Evolutionary conservation across 257 asterid genomes (phyloP), one percentile per base, ranked within the genome.

Genomic region (Solanum stenotomum): DNA sequence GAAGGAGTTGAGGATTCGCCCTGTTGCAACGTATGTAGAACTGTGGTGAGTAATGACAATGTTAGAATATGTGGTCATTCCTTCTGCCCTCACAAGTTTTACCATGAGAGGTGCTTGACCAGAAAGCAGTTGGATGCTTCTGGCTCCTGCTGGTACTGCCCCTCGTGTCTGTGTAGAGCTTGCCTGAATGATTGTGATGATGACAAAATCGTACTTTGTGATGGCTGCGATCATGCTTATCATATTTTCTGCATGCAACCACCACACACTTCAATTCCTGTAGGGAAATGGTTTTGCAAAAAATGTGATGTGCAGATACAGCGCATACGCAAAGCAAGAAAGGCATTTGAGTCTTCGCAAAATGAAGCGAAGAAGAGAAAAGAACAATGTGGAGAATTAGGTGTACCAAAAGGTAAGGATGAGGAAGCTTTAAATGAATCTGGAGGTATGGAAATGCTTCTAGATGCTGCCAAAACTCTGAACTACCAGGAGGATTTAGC

Each of bases 371-470:
- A 84, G 72, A 93, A 90, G 92, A 92, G 90, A 86, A 86, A 89
- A 25, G 72, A 74, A 52, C 91, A 89, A 84, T 94, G 93, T 74
- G 33, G 87, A 77, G 22, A 46, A 38, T 13, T 70, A 79, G 67
- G 74, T 16, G 68, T 52, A 38, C 74, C 33, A 44, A 83, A 89
- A 63, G 88, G 67, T 2, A 91, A 89, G 88, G 83, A 65, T 23
- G 90, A 87, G 56, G 95, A 91, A 52, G 92, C 87, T 38, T 75
- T 88, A 34, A 87, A 90, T 84, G 93, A 92, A 87, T 89, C 98
- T 38, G 99, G 98, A 67, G 98, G 96, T 16, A 93, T 95, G 91
- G 98, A 95, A 86, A 94, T 95, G 99, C 98, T 96, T 90, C 89
- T 95, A 52, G 93, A 90, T 88, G 99, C 99, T 74, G 98, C 96